Conservation (phyloP, 345 rosid genomes). For the Physaria fendleri region DNA sequence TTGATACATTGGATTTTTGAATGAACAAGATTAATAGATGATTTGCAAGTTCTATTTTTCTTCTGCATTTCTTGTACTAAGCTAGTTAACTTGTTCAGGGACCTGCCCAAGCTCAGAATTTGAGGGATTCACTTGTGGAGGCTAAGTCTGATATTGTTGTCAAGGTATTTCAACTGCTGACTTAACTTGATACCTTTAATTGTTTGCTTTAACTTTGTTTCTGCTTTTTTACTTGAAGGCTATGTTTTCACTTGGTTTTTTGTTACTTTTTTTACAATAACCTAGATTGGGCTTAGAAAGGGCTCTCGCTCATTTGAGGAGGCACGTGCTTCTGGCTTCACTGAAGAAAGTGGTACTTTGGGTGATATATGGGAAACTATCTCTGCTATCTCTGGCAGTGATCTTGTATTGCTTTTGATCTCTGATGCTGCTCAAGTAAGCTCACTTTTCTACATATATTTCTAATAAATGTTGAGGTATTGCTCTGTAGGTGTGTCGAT, state of each 20-base stretch:
- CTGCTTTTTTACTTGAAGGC: not conserved
- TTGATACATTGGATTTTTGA: not conserved
- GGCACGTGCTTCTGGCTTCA: constrained; percentile 85
- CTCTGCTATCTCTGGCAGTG: constrained; percentile 83
- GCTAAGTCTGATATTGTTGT: constrained; percentile 72
- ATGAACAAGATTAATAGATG: too few species aligned
- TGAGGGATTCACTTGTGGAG: constrained; percentile 87
- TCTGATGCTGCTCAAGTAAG: constrained; percentile 94
- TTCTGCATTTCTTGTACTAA: too few species aligned
- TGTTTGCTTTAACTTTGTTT: not conserved
- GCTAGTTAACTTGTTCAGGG: constrained; percentile 36
- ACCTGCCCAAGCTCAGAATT: constrained; percentile 94
- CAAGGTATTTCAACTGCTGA: constrained; percentile 44
- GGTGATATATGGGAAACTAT: constrained; percentile 91
- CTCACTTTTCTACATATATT: not conserved
- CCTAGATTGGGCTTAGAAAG: constrained; percentile 83
- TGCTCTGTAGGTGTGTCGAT: too few species aligned
- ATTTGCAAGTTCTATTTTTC: too few species aligned
- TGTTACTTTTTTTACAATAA: too few species aligned
- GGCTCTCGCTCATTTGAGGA: constrained; percentile 83
- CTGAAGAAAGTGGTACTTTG: constrained; percentile 76
- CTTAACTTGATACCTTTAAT: not conserved
- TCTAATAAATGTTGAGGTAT: not conserved
- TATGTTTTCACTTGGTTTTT: constrained; percentile 11
- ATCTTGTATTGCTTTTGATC: constrained; percentile 77